Base-by-base conservation (phyloP, 2,329 filamentous ascomycete genomes). In the Epichloe amarillans region DNA sequence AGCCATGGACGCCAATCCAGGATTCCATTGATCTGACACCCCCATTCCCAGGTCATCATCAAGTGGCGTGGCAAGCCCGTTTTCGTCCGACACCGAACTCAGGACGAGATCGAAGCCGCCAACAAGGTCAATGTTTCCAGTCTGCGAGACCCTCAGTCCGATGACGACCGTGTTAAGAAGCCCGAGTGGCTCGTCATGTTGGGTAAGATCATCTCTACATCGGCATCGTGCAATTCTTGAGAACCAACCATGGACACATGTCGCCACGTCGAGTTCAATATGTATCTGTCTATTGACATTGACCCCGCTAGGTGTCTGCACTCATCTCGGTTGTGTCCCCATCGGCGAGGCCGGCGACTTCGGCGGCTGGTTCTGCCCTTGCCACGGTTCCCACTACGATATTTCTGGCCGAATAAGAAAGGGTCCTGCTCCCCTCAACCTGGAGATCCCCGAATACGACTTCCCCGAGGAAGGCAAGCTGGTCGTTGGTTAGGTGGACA, bases 11-110 rank as follows among this genome's bases (percentile, higher is more conserved):
- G 8, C 35, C 38, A 26, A 50, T 40, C 15, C 26, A 41, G 10
- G 11, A 5, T 40, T 33, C 39, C 45, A 17, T n/a, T 19, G 23
- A 26, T 36, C 50, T 55, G 43, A 54, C 35, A 1, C 17, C 10
- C 10, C 8, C n/a, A 3, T 21, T 49, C 17, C 17, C 64, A 90
- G 86, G 84, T 98, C 69, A 94, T 98, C 71, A 95, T 98, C 80
- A 98, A 98, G 79, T 98, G 93, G 93, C 87, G 93, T 79, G 93
- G 93, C 71, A 98, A 98, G 86, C 93, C 93, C 71, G 89, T 98
- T 70, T 98, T 98, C 79, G 89, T 98, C 82, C 90, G 93, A 71
- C 93, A 98, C 84, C 88, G 93, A 67, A 98, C 93, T 62, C 73
- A 82, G 64, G 77, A 79, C 65, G 93, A 98, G 77, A 97, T 98